These are phyloP conservation scores for Apiospora aurea DNA, from an alignment of 2,329 filamentous ascomycete genomes.

Conservation along the genomic window DNA sequence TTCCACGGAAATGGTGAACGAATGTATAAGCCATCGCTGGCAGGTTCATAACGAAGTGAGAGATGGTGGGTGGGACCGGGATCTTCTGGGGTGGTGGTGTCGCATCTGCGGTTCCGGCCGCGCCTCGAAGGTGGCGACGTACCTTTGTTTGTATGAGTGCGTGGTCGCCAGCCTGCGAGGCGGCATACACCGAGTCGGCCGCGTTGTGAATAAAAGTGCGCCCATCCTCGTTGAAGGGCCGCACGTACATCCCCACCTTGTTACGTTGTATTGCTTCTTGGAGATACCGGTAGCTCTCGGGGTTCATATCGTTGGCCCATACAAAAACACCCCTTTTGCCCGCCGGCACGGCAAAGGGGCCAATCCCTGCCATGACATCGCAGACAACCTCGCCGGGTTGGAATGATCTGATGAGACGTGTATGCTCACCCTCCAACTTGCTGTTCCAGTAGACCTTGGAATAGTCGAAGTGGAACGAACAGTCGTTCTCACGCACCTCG, in stretches of 20 bases:
- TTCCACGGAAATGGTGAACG: conserved; percentile 74
- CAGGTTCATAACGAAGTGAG: conserved; percentile 98
- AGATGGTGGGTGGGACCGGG: conserved; percentile 75
- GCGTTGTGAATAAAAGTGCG: conserved; percentile 78
- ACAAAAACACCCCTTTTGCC: conserved; percentile 91
- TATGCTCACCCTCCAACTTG: conserved; percentile 87
- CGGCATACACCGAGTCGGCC: conserved; percentile 64
- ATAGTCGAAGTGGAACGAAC: conserved; percentile 92
- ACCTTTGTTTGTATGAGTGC: conserved; percentile 60
- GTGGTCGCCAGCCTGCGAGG: conserved; percentile 58
- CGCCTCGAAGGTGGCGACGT: conserved; percentile 37
- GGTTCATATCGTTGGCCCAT: conserved; percentile 97
- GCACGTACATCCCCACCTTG: conserved; percentile 78
- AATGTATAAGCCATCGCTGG: conserved; percentile 90
- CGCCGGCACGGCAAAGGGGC: conserved; percentile 91
- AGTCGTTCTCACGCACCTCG: conserved; percentile 80
- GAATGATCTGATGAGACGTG: conserved; percentile 78
- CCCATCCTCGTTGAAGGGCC: conserved; percentile 82
- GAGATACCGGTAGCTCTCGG: conserved; percentile 81
- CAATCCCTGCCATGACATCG: conserved; percentile 97
- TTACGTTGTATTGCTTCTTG: conserved; percentile 75
- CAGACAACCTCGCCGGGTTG: conserved; percentile 86
- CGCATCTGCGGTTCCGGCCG: conserved; percentile 45
- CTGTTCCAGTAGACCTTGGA: conserved; percentile 98
- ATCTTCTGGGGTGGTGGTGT: conserved; percentile 41